Conservation (phyloP, 164 flowering plant species). For the Sedum album region DNA sequence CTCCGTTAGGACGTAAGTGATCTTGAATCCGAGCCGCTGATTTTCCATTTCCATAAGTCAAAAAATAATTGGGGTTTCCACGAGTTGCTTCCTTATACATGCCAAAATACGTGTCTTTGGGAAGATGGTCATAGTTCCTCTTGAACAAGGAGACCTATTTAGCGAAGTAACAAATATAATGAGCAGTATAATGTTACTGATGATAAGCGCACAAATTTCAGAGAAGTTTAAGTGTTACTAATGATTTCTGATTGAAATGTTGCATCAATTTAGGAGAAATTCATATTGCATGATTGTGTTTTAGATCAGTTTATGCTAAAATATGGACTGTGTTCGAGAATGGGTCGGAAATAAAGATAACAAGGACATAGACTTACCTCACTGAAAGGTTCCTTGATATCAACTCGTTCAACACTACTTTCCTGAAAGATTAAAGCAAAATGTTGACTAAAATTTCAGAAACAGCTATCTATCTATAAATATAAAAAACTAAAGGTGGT, state of each 20-base stretch:
- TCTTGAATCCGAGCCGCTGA: conserved; percentile 92
- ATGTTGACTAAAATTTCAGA: neutral
- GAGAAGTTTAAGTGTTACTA: no score
- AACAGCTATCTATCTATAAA: neutral
- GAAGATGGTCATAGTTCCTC: conserved; percentile 91
- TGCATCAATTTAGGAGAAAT: neutral
- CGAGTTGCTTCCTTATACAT: conserved; percentile 84
- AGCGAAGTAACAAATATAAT: neutral
- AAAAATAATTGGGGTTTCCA: conserved; percentile 90
- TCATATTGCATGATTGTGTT: neutral
- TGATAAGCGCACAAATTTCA: neutral
- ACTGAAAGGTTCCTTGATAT: conserved; percentile 82
- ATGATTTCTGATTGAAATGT: no score
- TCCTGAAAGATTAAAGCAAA: conserved; percentile 42
- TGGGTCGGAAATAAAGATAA: neutral
- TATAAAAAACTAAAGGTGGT: no score
- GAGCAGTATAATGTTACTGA: neutral
- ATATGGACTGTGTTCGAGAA: neutral
- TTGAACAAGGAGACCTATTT: conserved; percentile 93
- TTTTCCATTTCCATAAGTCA: conserved; percentile 97
- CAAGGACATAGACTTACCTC: conserved; percentile 43
- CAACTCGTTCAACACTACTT: conserved; percentile 79
- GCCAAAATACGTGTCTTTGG: conserved; percentile 80
- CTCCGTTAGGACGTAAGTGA: conserved; percentile 98
- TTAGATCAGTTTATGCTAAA: neutral